Evolutionary conservation across 495 filamentous ascomycete species (phyloP).

Genomic region (Cercophora newfieldiana): DNA sequence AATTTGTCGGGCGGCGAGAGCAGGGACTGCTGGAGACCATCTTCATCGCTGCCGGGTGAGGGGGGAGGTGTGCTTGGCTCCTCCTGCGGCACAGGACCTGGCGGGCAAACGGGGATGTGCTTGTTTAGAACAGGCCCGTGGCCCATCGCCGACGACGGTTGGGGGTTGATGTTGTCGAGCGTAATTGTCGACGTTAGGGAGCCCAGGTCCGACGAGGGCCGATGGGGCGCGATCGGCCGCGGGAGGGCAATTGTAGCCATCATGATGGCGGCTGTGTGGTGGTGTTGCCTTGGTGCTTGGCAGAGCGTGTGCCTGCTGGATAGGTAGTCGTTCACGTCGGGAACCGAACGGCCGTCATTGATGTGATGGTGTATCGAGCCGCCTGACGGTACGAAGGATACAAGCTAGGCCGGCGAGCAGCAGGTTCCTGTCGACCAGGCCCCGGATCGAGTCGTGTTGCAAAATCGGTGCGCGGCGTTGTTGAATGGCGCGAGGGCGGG

Average conservation of each 20-base stretch:
- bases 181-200: conserved; percentile 51
- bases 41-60: conserved; percentile 55
- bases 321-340: conserved; percentile 2
- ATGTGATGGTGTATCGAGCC: not conserved
- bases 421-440: not conserved
- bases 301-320: not conserved
- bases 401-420: not conserved
- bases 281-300: conserved; percentile 4
- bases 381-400: not conserved
- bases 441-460: not conserved
- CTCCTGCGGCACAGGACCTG: conserved; percentile 65
- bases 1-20: conserved; percentile 73
- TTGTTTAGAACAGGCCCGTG: conserved; percentile 78
- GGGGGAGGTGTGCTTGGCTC: conserved; percentile 66
- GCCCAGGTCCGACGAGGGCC: conserved; percentile 48
- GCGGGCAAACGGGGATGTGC: conserved; percentile 81
- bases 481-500: conserved; percentile 9
- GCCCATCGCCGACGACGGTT: conserved; percentile 31
- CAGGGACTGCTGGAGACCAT: conserved; percentile 59
- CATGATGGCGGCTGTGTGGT: conserved; percentile 18
- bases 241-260: conserved; percentile 58
- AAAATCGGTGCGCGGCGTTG: not conserved
- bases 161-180: conserved; percentile 48
- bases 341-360: conserved; percentile 4
- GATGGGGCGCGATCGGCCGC: conserved; percentile 50